A percentile compares a stretch with the other conserved stretches of the same genome.
Evolutionary conservation across 2,329 filamentous ascomycete species (phyloP).

Genomic region (Sarocladium oryzae): DNA sequence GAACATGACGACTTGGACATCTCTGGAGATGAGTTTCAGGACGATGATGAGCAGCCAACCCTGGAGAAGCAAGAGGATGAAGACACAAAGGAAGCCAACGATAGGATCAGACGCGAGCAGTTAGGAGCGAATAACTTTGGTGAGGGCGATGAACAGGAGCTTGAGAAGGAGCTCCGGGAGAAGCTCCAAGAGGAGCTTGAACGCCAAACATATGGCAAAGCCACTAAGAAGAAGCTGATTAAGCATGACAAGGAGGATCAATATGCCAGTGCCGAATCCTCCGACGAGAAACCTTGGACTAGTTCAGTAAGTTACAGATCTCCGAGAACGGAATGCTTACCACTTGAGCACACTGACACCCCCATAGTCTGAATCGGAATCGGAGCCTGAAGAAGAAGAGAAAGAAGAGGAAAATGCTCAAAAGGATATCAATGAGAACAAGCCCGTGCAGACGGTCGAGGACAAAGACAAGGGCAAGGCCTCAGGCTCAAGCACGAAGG

Average conservation of each 20-base stretch:
- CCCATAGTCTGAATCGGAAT: conserved; percentile 44
- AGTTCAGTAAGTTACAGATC: conserved; percentile 25
- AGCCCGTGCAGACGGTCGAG: conserved; percentile 47
- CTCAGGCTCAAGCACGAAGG: conserved; percentile 53
- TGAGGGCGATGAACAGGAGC: conserved; percentile 60
- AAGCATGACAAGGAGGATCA: conserved; percentile 82
- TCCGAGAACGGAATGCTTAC: background rate
- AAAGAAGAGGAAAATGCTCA: conserved; percentile 33
- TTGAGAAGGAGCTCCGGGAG: conserved; percentile 69
- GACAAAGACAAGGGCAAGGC: conserved; percentile 46
- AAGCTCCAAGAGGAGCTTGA: conserved; percentile 62
- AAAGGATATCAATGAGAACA: conserved; percentile 56
- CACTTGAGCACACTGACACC: background rate
- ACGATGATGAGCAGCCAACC: conserved; percentile 75
- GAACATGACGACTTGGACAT: conserved; percentile 67
- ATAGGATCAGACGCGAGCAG: conserved; percentile 71
- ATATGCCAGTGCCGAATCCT: conserved; percentile 63
- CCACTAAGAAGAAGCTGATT: conserved; percentile 71
- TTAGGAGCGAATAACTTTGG: conserved; percentile 82
- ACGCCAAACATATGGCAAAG: conserved; percentile 66
- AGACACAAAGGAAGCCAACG: conserved; percentile 64
- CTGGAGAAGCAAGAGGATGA: conserved; percentile 82
- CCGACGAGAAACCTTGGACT: conserved; percentile 36
- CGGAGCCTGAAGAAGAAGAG: conserved; percentile 29
- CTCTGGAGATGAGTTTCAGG: conserved; percentile 71